Percentiles rank a stretch among this genome's conserved stretches.
Conservation (phyloP, 805 yeast species). For the Yamadazyma ubonensis region DNA sequence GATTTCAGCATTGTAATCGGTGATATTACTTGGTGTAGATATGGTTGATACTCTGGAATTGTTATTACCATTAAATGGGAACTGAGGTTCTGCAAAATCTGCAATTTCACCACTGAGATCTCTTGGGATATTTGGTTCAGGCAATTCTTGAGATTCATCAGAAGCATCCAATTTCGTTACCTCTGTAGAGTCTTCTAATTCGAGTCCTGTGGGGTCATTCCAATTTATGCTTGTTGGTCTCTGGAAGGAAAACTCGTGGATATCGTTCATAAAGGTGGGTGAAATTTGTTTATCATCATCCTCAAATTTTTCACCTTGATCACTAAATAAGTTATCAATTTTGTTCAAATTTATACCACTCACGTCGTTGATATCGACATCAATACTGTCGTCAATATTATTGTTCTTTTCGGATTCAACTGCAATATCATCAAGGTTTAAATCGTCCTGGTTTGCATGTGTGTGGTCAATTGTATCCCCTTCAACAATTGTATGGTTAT, state of each 20-base stretch:
- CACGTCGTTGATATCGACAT: slow-evolving; percentile 33
- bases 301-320: slow-evolving; percentile 17
- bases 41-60: slow-evolving; percentile 13
- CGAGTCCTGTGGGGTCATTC: slow-evolving; percentile 35
- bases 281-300: slow-evolving; percentile 5
- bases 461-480: slow-evolving; percentile 18
- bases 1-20: slow-evolving; percentile 40
- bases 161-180: neutral
- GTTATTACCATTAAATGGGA: slow-evolving; percentile 8
- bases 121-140: slow-evolving; percentile 6
- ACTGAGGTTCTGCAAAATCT: slow-evolving; percentile 9
- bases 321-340: slow-evolving; percentile 37
- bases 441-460: slow-evolving; percentile 8
- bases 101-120: slow-evolving; percentile 5
- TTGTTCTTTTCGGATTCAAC: slow-evolving; percentile 7
- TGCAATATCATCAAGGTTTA: slow-evolving; percentile 8
- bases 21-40: slow-evolving; percentile 38
- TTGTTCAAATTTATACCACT: slow-evolving; percentile 39
- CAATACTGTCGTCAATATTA: slow-evolving; percentile 17
- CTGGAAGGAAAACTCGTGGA: slow-evolving; percentile 33
- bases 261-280: slow-evolving; percentile 13
- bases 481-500: slow-evolving; percentile 19
- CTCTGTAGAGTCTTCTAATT: slow-evolving; percentile 13
- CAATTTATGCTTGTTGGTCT: slow-evolving; percentile 42
- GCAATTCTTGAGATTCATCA: neutral